These are phyloP conservation scores for Diaporthe sp. DNA, from an alignment of 2,329 filamentous ascomycete genomes.

Conservation along the genomic window DNA sequence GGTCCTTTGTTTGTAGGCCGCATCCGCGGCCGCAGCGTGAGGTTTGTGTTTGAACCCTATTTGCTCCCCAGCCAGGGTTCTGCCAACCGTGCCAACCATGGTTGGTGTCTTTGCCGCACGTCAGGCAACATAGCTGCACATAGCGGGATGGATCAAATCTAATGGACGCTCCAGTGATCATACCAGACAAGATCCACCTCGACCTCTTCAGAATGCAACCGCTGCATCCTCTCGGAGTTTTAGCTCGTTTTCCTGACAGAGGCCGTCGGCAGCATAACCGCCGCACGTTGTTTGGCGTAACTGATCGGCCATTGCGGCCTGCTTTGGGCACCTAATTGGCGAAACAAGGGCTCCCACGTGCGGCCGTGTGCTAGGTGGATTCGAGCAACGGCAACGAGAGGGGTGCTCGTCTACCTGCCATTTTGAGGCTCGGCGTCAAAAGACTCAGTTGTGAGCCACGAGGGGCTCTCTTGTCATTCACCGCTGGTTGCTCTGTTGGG, in stretches of 20 bases:
- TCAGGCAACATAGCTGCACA: slow-evolving; percentile 11
- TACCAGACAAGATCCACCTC: neutral
- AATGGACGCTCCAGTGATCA: neutral
- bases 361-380: slow-evolving; percentile 5
- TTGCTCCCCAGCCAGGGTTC: slow-evolving; percentile 9
- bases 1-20: slow-evolving; percentile 37
- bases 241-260: neutral
- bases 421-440: slow-evolving; percentile 9
- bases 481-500: slow-evolving; percentile 30
- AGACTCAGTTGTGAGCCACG: slow-evolving; percentile 1
- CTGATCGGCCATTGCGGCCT: slow-evolving; percentile 2
- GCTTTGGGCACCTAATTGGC: neutral
- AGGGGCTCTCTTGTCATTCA: slow-evolving; percentile 28
- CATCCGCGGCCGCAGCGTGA: slow-evolving; percentile 37
- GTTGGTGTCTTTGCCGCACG: slow-evolving; percentile 20
- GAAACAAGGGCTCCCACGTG: slow-evolving; percentile 11
- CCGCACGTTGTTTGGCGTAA: neutral
- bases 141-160: slow-evolving; percentile 7
- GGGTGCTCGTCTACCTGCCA: neutral
- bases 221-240: neutral
- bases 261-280: slow-evolving; percentile 7
- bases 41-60: slow-evolving; percentile 17
- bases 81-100: slow-evolving; percentile 19
- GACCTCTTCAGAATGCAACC: neutral
- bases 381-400: neutral